Base-by-base conservation (phyloP, 257 asterid species). In the Verbena officinalis region DNA sequence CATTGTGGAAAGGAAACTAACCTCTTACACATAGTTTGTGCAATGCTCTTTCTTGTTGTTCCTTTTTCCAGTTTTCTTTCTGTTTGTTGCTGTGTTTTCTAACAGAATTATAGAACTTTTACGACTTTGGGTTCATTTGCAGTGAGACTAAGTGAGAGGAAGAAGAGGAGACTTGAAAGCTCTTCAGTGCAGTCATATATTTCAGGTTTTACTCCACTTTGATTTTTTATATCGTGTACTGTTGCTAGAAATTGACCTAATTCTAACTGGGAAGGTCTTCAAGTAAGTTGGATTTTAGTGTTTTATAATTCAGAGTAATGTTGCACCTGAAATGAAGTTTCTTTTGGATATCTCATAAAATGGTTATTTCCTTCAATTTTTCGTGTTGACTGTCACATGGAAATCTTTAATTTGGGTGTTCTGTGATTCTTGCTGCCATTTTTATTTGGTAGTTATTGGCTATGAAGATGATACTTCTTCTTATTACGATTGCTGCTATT, bases 81-180 rank as follows among this genome's bases (percentile, higher is more conserved):
- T 66, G 7, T 73, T 39, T 58, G 45, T 48, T 48, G 53, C 20
- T 19, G 12, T 9, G 15, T 42, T 38, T 40, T 22, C 11, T 55
- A 5, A 19, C 43, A 3, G 36, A 54, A 40, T 65, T 24, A 11
- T 40, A 34, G 20, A 61, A 52, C 9, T 27, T 45, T 17, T 31
- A 21, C 55, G 52, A 27, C 39, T 73, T 56, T 75, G 52, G 31
- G 67, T 45, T 68, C 3, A 46, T 65, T 54, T 71, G 52, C 81
- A 88, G 99, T 90, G 72, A 79, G 96, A 72, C 75, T 84, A 62
- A 80, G 79, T 40, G 95, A 86, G 73, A 71, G 91, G 60, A 83
- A 71, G 78, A 84, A 75, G 66, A 84, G 78, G 70, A 77, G 89
- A 62, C 69, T 44, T 65, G 85, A 73, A 69, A 67, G 70, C 58